These are phyloP conservation scores for Sonneratia caseolaris DNA, from an alignment of 345 rosid species.

Conservation along the genomic window DNA sequence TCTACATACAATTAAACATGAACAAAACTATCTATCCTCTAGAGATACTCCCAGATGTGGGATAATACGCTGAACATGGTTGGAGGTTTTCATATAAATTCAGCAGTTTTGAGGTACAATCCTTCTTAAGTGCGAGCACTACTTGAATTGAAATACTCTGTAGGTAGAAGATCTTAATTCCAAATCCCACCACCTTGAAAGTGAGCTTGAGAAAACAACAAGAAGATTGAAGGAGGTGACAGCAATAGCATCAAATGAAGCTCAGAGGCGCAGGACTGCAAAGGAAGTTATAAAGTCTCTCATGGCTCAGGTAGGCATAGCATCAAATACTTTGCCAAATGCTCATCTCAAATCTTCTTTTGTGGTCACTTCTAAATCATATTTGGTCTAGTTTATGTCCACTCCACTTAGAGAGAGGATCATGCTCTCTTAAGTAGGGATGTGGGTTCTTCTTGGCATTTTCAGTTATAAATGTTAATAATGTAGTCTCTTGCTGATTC, in stretches of 20 bases:
- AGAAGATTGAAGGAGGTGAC: conserved; percentile 57
- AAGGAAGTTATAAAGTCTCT: conserved; percentile 71
- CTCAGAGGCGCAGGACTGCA: conserved; percentile 71
- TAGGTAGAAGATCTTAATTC: conserved; percentile 65
- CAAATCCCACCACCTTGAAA: conserved; percentile 54
- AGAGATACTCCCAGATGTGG: not conserved
- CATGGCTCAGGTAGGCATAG: conserved; percentile 52
- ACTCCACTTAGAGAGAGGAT: not conserved
- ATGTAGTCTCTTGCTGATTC: not conserved
- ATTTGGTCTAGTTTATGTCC: not conserved
- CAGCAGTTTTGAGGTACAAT: not conserved
- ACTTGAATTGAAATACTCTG: conserved; percentile 6
- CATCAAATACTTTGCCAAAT: not conserved
- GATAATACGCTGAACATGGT: not conserved
- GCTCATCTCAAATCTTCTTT: conserved; percentile 9
- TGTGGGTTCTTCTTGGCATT: not conserved
- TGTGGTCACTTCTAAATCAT: not conserved
- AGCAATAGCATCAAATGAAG: conserved; percentile 74
- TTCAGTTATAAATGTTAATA: not conserved
- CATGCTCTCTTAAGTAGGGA: not conserved
- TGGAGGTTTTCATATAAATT: not conserved
- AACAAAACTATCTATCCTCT: not conserved
- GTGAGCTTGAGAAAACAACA: conserved; percentile 57
- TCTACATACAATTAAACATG: not conserved
- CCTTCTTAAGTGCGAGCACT: not conserved